Evolutionary conservation across 768 basidiomycete species (phyloP).

Genomic region (Serendipita vermifera): DNA sequence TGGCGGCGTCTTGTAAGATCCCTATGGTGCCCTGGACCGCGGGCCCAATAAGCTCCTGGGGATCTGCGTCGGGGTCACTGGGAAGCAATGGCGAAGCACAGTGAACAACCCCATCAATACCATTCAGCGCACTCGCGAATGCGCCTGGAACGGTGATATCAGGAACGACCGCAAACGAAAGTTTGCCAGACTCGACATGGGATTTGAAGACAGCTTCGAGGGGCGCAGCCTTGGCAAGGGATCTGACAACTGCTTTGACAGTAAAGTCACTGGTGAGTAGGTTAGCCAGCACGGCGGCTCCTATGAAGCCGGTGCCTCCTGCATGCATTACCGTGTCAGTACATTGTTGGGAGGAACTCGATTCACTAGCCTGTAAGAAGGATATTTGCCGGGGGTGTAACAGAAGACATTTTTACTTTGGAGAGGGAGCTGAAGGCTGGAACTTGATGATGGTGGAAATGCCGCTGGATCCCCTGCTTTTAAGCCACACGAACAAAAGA

Average conservation of each 20-base stretch:
- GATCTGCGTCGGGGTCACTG: constrained; percentile 18
- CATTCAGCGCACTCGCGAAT: constrained; percentile 69
- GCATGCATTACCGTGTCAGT: no score
- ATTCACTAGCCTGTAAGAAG: constrained; percentile 12
- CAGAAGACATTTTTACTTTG: neutral
- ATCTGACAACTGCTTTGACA: constrained; percentile 28
- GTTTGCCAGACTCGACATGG: neutral
- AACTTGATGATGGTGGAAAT: no score
- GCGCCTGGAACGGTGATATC: constrained; percentile 29
- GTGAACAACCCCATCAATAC: constrained; percentile 58
- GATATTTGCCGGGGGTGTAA: neutral
- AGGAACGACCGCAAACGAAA: neutral
- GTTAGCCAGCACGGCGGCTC: constrained; percentile 13
- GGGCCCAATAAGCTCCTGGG: constrained; percentile 24
- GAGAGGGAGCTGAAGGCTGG: no score
- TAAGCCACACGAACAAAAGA: no score
- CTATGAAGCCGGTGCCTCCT: constrained; percentile 2
- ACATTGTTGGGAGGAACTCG: no score
- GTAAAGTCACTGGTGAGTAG: constrained; percentile 21
- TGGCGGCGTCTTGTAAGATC: constrained; percentile 21
- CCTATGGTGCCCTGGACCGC: constrained; percentile 25
- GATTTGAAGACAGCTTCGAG: constrained; percentile 21
- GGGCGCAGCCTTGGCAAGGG: constrained; percentile 25
- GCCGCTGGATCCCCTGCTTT: no score
- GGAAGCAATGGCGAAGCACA: constrained; percentile 50